Conservation (phyloP, 768 basidiomycete species). For the Rhizopogon rudus region DNA sequence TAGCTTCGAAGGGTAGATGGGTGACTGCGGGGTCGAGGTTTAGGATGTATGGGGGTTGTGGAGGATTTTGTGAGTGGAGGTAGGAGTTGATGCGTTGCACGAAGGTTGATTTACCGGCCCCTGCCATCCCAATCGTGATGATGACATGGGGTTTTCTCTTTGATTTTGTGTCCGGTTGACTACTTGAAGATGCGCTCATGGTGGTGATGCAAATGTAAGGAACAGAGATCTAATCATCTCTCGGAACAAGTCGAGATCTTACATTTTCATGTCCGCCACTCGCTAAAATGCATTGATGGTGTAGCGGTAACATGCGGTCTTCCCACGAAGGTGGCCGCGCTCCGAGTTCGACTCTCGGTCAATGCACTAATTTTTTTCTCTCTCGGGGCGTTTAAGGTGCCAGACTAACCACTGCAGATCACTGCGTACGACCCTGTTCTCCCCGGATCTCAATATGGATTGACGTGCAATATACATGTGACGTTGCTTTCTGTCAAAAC, state of each 20-base stretch:
- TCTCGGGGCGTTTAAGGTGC: no score
- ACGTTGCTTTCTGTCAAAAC: no score
- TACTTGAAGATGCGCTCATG: conserved; percentile 18
- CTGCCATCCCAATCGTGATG: conserved; percentile 94
- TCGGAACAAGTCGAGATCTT: neutral
- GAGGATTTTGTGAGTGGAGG: conserved; percentile 63
- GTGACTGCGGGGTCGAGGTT: conserved; percentile 97
- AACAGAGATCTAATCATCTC: neutral
- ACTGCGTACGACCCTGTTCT: no score
- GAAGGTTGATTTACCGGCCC: conserved; percentile 96
- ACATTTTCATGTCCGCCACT: no score
- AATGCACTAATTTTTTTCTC: neutral
- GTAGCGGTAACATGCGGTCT: conserved; percentile 9
- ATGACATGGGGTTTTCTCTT: conserved; percentile 69
- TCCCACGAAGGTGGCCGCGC: conserved; percentile 4
- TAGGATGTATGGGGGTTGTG: conserved; percentile 86
- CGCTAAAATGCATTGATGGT: conserved; percentile 3
- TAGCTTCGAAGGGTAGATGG: conserved; percentile 87
- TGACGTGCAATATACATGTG: neutral
- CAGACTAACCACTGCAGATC: no score
- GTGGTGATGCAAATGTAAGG: neutral
- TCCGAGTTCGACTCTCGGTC: conserved; percentile 8
- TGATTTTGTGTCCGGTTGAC: neutral
- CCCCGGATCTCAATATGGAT: no score
- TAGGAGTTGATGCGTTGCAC: conserved; percentile 93